Base-by-base conservation (phyloP, 202 grass and related monocot species). In the Eragrostis tef region DNA sequence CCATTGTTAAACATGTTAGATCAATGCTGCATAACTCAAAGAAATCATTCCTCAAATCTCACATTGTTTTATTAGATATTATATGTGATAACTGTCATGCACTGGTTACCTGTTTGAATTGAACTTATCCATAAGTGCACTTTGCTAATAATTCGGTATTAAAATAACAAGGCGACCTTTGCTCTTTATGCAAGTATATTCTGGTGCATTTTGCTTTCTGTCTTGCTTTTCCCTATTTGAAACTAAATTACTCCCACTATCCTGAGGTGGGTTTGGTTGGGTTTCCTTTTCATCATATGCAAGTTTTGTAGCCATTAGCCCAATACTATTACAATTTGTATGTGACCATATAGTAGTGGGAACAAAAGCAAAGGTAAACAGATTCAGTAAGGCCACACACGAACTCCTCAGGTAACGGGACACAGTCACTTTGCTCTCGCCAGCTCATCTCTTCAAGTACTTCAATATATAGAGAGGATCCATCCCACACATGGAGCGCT, bases 151-250 rank as follows among this genome's bases (percentile, higher is more conserved):
- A 83, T 79, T 73, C 46, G 54, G 79, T 71, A 71, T 26, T 81
- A 71, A 85, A 88, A 75, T 84, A 89, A 81, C 64, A 29, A 24
- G 14, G 77, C 4, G 39, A 64, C 14, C 62, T 88, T 88, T 88
- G 64, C 24, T 64, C 71, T 77, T 85, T 81, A 65, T 81, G 64
- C 45, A 85, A 85, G 87, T 85, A 77, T 89, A 85, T 88, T 75
- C 70, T 41, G 52, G 86, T 88, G 81, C 76, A 70, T 62, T 84
- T 67, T 80, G 76, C 75, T 88, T 75, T 84, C 52, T 88, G 75
- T 70, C 81, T 53, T 81, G 53, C 82, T 85, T 85, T 85, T 58
- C 34, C 36, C 25, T 65, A 49, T 81, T 80, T 57, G 46, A 50
- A 46, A 85, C 48, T 88, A 85, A 88, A 71, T 81, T 85, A 81